These are phyloP conservation scores for Aspergillus cristatus DNA, from an alignment of 495 filamentous ascomycete species.

Conservation along the genomic window DNA sequence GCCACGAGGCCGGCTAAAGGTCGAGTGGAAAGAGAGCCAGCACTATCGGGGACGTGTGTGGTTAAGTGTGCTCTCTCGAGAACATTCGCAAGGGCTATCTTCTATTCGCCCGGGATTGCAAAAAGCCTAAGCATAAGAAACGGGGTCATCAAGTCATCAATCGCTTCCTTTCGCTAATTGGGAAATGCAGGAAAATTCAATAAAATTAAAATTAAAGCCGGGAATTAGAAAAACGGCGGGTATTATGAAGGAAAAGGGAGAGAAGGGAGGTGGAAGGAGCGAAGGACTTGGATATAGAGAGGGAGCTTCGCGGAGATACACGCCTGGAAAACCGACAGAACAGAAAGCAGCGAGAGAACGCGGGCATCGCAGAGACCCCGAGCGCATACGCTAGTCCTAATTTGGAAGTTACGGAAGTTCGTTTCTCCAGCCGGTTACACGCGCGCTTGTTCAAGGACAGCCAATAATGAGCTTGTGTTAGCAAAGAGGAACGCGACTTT, in stretches of 20 bases:
- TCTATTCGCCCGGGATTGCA: conserved; percentile 43
- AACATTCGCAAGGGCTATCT: conserved; percentile 26
- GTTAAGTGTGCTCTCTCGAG: conserved; percentile 10
- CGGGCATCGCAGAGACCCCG: conserved; percentile 39
- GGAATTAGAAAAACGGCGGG: conserved; percentile 24
- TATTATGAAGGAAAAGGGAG: conserved; percentile 21
- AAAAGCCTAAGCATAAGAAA: conserved; percentile 23
- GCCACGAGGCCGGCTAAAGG: conserved; percentile 33
- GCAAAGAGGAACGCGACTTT: too few species aligned
- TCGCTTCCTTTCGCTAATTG: conserved; percentile 21
- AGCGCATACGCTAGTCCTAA: conserved; percentile 29
- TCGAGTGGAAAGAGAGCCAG: conserved; percentile 20
- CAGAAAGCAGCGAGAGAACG: conserved; percentile 25
- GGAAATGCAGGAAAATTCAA: conserved; percentile 28
- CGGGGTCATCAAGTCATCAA: conserved; percentile 32
- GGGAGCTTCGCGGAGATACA: conserved; percentile 29
- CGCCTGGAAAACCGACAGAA: conserved; percentile 17
- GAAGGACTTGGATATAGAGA: conserved; percentile 31
- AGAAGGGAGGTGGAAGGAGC: conserved; percentile 40
- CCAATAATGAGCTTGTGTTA: too few species aligned
- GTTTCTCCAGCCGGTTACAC: conserved; percentile 21
- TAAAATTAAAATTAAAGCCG: conserved; percentile 40
- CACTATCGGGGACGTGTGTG: conserved; percentile 4
- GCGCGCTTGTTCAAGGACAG: conserved; percentile 4
- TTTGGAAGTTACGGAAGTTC: conserved; percentile 20